Evolutionary conservation across 192 early-diverging fungal genomes (phyloP), one percentile per base, ranked within the genome.

Genomic region (Entomortierella parvispora): DNA sequence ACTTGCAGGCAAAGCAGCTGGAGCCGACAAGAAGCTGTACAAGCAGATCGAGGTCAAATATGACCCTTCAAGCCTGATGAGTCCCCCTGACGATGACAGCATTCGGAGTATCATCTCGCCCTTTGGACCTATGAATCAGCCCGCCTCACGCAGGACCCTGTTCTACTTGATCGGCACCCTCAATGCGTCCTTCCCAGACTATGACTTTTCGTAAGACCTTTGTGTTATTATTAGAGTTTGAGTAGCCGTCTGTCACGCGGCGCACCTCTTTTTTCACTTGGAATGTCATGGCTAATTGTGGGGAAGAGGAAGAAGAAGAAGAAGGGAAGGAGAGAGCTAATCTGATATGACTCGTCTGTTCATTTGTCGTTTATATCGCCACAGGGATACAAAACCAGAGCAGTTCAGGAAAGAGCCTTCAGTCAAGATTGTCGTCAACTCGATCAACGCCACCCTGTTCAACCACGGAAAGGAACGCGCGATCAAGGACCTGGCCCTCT

Each of bases 151-250:
- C 37, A 94, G 91, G 85, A 95, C 93, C 3, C 83, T 98, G 33
- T 98, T 98, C 72, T 97, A 97, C 71, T 84, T 99, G 23, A 91
- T 99, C 20, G 94, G 93, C 17, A 99, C 96, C 4, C 84, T 99
- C 33, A 99, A 99, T 69, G 92, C 95, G 7, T 93, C 93, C 15
- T 99, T 93, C 61, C 96, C 97, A 5, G 96, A 99, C 74, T 96
- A 97, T 71, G 97, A 98, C 78, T 99, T 97, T 84, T 95, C 90
- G 91, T 92, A 81, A 18, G 79, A 5, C 12, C 7, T 12, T 12
- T 40, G 5, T 40, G 5, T 40, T 12, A 12, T 9, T 40, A n/a
- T 40, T 40, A 40, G 12, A 40, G 37, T 40, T 40, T 5, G 37
- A 40, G 37, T 9, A 12, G 12, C 12, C 37, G 5, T 40, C 12